Evolutionary conservation across 192 early-diverging fungal species (phyloP).

Genomic region (Podila clonocystis): DNA sequence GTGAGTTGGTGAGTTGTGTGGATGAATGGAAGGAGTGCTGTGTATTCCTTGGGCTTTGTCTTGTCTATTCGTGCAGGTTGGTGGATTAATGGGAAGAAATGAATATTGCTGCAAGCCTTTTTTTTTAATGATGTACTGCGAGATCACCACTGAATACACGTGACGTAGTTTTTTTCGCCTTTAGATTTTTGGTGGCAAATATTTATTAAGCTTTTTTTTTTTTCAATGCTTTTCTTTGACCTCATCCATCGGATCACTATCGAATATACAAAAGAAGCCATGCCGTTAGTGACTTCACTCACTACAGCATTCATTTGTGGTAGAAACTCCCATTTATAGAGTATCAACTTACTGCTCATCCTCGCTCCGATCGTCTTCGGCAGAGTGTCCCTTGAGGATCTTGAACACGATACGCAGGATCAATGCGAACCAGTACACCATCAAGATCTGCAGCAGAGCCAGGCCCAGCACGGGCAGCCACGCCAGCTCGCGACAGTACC

Average conservation of each 20-base stretch:
- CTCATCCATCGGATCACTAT: not conserved
- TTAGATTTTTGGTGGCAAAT: not conserved
- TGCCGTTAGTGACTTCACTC: not conserved
- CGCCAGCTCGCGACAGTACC: conserved; percentile 49
- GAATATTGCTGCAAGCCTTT: no score
- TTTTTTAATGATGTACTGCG: no score
- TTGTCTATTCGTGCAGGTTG: not conserved
- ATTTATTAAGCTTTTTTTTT: not conserved
- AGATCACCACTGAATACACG: not conserved
- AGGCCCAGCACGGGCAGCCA: conserved; percentile 58
- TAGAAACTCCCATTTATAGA: not conserved
- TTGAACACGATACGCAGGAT: conserved; percentile 71
- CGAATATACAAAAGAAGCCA: not conserved
- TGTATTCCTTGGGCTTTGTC: not conserved
- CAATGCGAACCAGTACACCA: conserved; percentile 77
- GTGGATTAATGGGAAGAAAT: not conserved
- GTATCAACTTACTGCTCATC: conserved; percentile 58
- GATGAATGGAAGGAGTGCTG: not conserved
- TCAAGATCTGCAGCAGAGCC: conserved; percentile 62
- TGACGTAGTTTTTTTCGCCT: not conserved
- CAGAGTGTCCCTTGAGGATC: conserved; percentile 62
- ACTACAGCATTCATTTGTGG: not conserved
- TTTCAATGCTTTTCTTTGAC: conserved; percentile 3
- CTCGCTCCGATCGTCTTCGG: conserved; percentile 75
- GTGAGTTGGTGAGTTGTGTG: not conserved